Percentiles rank a stretch among this genome's conserved stretches.
phyloP scores from a whole-genome alignment of 1,139 yeast genomes.

The Torulaspora globosa region DNA sequence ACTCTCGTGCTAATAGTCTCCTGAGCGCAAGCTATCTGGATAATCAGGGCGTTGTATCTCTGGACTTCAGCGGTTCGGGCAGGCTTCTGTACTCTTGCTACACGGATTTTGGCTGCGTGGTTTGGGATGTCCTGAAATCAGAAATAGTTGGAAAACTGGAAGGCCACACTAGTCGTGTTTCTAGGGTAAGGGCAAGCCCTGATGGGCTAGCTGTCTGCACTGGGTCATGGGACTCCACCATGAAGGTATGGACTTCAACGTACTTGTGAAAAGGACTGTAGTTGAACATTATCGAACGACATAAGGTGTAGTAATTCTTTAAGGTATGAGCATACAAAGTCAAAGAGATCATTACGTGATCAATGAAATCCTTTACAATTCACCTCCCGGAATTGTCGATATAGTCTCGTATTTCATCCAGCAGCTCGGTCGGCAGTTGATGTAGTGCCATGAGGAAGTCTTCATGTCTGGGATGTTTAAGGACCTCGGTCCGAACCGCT shows the following conservation, averaged over 20 bases:
- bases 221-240: slow-evolving; percentile 66
- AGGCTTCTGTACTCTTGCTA: slow-evolving; percentile 71
- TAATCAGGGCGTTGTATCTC: slow-evolving; percentile 60
- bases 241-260: slow-evolving; percentile 59
- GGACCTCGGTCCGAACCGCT: slow-evolving; percentile 85
- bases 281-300: not conserved
- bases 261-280: slow-evolving; percentile 21
- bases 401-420: slow-evolving; percentile 43
- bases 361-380: not conserved
- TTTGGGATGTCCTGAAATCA: slow-evolving; percentile 74
- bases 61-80: slow-evolving; percentile 75
- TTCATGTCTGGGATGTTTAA: slow-evolving; percentile 86
- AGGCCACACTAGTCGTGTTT: slow-evolving; percentile 59
- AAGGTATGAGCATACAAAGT: not conserved
- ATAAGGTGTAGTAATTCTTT: not conserved
- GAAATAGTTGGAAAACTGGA: slow-evolving; percentile 58
- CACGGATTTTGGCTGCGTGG: slow-evolving; percentile 67
- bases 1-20: slow-evolving; percentile 20
- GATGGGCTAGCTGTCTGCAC: slow-evolving; percentile 74
- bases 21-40: slow-evolving; percentile 41
- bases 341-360: too few relatives aligned
- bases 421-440: slow-evolving; percentile 81
- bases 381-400: not conserved
- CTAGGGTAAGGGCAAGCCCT: slow-evolving; percentile 62
- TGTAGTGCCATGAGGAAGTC: slow-evolving; percentile 91